These are phyloP conservation scores for Fusarium sp. DNA, from an alignment of 2,329 filamentous ascomycete genomes.

Conservation along the genomic window DNA sequence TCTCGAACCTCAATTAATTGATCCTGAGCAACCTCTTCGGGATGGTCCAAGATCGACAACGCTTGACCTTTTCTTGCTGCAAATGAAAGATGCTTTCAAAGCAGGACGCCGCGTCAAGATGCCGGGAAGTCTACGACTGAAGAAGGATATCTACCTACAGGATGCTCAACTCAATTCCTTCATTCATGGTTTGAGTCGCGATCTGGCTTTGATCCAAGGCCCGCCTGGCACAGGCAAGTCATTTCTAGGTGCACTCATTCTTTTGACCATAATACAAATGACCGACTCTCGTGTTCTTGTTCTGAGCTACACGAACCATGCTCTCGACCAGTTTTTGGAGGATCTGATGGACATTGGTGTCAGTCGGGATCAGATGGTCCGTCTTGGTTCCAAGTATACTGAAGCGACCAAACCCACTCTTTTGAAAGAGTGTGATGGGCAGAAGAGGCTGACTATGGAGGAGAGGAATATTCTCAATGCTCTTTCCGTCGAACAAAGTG, in stretches of 20 bases:
- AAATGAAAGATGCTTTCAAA: neutral
- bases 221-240: slow-evolving; percentile 84
- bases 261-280: slow-evolving; percentile 66
- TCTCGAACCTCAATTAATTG: slow-evolving; percentile 66
- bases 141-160: slow-evolving; percentile 44
- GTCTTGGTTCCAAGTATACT: slow-evolving; percentile 73
- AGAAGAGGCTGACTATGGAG: slow-evolving; percentile 46
- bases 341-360: slow-evolving; percentile 74
- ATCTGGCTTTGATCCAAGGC: slow-evolving; percentile 75
- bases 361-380: slow-evolving; percentile 62
- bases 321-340: slow-evolving; percentile 74
- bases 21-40: slow-evolving; percentile 28
- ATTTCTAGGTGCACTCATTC: slow-evolving; percentile 75
- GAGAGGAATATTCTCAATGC: slow-evolving; percentile 55
- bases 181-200: slow-evolving; percentile 63
- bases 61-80: slow-evolving; percentile 8
- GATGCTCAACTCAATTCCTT: slow-evolving; percentile 69
- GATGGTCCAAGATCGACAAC: slow-evolving; percentile 19
- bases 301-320: slow-evolving; percentile 77
- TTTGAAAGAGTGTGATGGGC: slow-evolving; percentile 57
- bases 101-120: slow-evolving; percentile 12
- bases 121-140: slow-evolving; percentile 36
- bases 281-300: slow-evolving; percentile 70
- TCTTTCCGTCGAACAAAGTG: slow-evolving; percentile 47
- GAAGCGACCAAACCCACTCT: slow-evolving; percentile 61